Evolutionary conservation across 192 early-diverging fungal species (phyloP).

Genomic region (Backusella westeae): DNA sequence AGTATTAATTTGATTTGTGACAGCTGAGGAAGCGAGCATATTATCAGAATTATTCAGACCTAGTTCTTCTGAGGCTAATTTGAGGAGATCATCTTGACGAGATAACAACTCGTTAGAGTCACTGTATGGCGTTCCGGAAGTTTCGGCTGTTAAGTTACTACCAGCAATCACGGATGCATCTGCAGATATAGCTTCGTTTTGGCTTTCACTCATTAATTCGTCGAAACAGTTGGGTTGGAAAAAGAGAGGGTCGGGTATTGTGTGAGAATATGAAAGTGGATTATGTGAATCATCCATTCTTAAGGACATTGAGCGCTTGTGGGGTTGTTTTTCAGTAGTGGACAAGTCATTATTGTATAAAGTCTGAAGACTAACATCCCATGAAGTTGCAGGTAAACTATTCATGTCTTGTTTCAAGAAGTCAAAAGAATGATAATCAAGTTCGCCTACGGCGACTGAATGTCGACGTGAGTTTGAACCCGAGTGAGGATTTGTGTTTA

Average conservation of each 20-base stretch:
- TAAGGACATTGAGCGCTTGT: background rate
- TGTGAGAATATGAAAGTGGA: background rate
- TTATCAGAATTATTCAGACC: background rate
- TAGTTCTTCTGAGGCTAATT: background rate
- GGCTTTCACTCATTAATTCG: background rate
- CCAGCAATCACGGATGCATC: background rate
- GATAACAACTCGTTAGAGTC: background rate
- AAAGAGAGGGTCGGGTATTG: background rate
- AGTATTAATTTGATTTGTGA: background rate
- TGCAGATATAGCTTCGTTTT: background rate
- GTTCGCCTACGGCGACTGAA: constrained; percentile 31
- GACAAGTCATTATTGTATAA: background rate
- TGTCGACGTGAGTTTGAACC: constrained; percentile 23
- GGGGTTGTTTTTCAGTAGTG: background rate
- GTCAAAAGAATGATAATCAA: constrained; percentile 21
- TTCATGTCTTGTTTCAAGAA: constrained; percentile 12
- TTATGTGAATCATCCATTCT: background rate
- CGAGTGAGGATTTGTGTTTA: background rate
- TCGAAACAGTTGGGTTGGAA: background rate
- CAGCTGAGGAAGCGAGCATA: background rate
- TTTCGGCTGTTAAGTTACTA: background rate
- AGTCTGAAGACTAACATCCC: background rate
- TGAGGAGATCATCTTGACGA: background rate
- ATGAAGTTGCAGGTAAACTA: background rate
- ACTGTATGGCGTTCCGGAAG: background rate